Percentiles rank a stretch among this genome's conserved stretches.
phyloP scores from a whole-genome alignment of 148 eudicot genomes.

The Beta vulgaris region DNA sequence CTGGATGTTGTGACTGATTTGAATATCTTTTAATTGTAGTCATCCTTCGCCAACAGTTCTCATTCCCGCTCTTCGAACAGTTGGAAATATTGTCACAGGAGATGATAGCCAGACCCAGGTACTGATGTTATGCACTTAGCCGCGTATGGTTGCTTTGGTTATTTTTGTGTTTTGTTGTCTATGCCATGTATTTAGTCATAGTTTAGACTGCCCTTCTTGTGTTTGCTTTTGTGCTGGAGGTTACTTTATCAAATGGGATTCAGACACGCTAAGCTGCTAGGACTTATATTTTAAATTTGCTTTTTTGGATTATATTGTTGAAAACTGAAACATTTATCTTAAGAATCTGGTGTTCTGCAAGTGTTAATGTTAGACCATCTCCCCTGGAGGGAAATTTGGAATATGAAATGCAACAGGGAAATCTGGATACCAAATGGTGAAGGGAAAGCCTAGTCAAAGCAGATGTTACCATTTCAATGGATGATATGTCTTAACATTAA shows the following conservation, averaged over 20 bases:
- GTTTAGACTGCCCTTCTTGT: background rate
- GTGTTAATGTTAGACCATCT: background rate
- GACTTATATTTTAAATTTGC: background rate
- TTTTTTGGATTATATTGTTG: background rate
- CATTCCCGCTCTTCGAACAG: slow-evolving; percentile 55
- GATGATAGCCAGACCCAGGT: slow-evolving; percentile 57
- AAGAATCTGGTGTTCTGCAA: background rate
- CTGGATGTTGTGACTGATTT: slow-evolving; percentile 18
- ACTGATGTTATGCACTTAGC: slow-evolving; percentile 13
- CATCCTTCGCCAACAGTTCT: slow-evolving; percentile 53
- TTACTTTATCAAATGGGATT: background rate
- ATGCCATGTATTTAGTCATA: background rate
- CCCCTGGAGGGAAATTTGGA: background rate
- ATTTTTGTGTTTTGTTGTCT: background rate
- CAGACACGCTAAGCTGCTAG: background rate
- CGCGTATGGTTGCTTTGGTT: too few relatives aligned
- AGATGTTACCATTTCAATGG: background rate
- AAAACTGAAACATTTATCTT: background rate
- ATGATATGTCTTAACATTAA: too few relatives aligned
- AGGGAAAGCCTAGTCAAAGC: background rate
- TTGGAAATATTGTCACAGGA: slow-evolving; percentile 51
- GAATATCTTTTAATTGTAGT: slow-evolving; percentile 18
- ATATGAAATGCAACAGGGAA: background rate
- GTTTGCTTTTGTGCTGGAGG: background rate
- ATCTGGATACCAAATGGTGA: background rate